Evolutionary conservation across 2,329 filamentous ascomycete genomes (phyloP), one percentile per base, ranked within the genome.

Genomic region (Alternaria atra): DNA sequence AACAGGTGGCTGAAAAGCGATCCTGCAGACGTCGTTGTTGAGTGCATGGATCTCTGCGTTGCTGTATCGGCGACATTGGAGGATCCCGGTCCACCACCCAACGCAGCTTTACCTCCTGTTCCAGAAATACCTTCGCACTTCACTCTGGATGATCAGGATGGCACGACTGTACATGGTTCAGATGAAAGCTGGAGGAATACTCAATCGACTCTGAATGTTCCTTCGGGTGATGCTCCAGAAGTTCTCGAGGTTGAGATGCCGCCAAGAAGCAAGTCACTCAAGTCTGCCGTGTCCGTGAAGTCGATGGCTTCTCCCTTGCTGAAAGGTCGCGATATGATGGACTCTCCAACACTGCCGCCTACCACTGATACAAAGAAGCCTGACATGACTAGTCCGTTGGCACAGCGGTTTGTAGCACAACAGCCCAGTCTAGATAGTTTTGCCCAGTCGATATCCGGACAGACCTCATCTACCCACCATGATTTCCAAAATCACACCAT

Each of bases 1-100:
- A 89, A 90, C 42, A 87, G 91, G 52, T 95, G 90, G 90, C 86
- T 92, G 70, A 92, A 91, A 68, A 91, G 89, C 68, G 91, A 94
- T 66, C 88, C 91, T 7, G 87, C 91, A 1, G 92, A 94, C 75
- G 89, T 95, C 2, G 90, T 94, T 1, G 90, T 91, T 2, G 89
- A 92, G 66, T 95, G 92, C 67, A 90, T 93, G 82, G 87, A 86
- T 53, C 83, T 93, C n/a, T 90, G 86, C 59, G 77, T 82, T 39
- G 80, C 80, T 37, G 72, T 78, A 1, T 77, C 78, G n/a, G 71
- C 78, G 10, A 69, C 78, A 1, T 69, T 82, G n/a, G 67, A 78
- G 25, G 81, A 81, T 61, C 82, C 82, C 37, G 82, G 81, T 5
- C 83, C 83, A 44, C 82, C 83, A 15, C 83, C 83, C 5, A 79